Base-by-base conservation (phyloP, 2,329 filamentous ascomycete species). In the Plenodomus biglobosus region DNA sequence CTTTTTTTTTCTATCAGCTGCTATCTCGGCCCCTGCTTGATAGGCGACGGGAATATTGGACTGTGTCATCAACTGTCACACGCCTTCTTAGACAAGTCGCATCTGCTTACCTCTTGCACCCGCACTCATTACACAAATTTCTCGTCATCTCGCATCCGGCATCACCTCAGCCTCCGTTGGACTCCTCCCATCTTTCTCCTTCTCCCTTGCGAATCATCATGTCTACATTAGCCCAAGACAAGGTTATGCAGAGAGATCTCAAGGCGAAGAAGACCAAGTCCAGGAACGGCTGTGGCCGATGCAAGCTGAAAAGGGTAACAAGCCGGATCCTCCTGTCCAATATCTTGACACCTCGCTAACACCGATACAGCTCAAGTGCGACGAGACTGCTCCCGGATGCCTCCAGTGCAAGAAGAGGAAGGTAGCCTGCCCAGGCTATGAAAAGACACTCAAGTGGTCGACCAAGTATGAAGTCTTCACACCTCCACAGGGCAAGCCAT, bases 381-480 rank as follows among this genome's bases (percentile, higher is more conserved):
- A 76, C 46, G 75, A 76, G 53, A 73, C 70, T 11, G 68, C 70
- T 19, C 73, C 72, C 15, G 60, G 62, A 7, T 78, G 76, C 53
- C 59, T 70, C 24, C 74, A 76, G 47, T 78, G 76, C 59, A 66
- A 68, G 41, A 73, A 71, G 43, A 69, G 73, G 21, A 72, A 73
- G 24, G 65, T 72, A n/a, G 50, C 66, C 20, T 78, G 76, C 50
- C 76, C 76, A 24, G 76, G 76, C 5, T 78, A 77, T 42, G 71
- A 72, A 55, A 75, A 76, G 59, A 73, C 71, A 41, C 58, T 78
- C 38, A 75, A 75, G 42, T 78, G 76, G 76, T 76, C 73, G 8
- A 75, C 73, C 39, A 78, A 78, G 54, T 76, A 78, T 59, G 75
- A 78, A 56, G 69, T 76, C n/a, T 70, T 73, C 43, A 69, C 70